Conservation (phyloP, 2,329 filamentous ascomycete genomes). For the Sphaerulina vaccinii region DNA sequence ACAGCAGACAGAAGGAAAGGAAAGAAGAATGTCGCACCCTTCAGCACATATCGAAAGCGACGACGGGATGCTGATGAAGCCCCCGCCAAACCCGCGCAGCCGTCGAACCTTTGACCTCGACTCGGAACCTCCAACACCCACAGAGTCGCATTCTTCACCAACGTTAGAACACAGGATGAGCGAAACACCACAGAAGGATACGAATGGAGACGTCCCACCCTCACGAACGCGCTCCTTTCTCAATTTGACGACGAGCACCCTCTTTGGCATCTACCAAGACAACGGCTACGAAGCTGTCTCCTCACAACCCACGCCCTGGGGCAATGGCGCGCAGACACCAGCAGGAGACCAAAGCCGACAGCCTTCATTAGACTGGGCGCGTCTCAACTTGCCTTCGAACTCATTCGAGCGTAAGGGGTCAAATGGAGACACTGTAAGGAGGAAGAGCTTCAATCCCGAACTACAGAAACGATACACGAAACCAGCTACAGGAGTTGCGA, state of each 20-base stretch:
- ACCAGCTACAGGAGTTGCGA: constrained; percentile 31
- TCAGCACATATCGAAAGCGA: constrained; percentile 26
- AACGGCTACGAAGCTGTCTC: constrained; percentile 54
- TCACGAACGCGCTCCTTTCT: constrained; percentile 72
- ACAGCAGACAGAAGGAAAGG: neutral
- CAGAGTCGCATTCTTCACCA: constrained; percentile 40
- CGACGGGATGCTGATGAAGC: constrained; percentile 20
- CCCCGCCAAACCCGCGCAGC: constrained; percentile 62
- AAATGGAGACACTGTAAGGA: constrained; percentile 25
- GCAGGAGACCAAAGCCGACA: constrained; percentile 27
- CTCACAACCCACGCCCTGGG: constrained; percentile 66
- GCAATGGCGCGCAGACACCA: constrained; percentile 72
- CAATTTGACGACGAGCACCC: constrained; percentile 84
- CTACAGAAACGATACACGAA: constrained; percentile 19
- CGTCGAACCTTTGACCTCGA: constrained; percentile 66
- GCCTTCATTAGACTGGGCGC: constrained; percentile 30
- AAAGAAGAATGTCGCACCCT: constrained; percentile 30
- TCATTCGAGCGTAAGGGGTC: constrained; percentile 24
- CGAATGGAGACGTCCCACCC: constrained; percentile 35
- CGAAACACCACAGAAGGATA: constrained; percentile 1
- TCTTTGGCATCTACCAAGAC: constrained; percentile 86
- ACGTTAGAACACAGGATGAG: constrained; percentile 7
- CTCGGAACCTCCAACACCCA: constrained; percentile 11
- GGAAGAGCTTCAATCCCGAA: constrained; percentile 29
- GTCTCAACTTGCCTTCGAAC: constrained; percentile 26